A percentile compares a stretch with the other conserved stretches of the same genome.
Evolutionary conservation across 306 rosid genomes (phyloP).

Genomic region (Ceratonia siliqua): DNA sequence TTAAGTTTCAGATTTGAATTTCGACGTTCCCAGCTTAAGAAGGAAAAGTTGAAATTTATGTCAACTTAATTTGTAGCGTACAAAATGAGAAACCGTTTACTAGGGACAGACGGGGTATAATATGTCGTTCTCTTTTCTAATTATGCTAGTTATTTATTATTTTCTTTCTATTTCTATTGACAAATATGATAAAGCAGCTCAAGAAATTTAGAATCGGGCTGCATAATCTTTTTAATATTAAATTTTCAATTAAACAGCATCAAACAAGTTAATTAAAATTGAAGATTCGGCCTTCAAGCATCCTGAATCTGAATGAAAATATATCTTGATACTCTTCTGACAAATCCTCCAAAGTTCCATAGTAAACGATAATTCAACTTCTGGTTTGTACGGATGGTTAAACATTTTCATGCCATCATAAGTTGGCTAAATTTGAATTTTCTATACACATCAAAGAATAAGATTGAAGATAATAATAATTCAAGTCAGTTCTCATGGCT

Average conservation of each 20-base stretch:
- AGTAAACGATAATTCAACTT: not conserved
- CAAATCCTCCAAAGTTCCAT: not conserved
- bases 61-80: not conserved
- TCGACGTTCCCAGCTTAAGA: not conserved
- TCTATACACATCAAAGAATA: constrained; percentile 35
- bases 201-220: not conserved
- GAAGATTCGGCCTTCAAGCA: not conserved
- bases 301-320: not conserved
- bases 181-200: not conserved
- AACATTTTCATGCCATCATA: not conserved
- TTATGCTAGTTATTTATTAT: not conserved
- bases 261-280: not conserved
- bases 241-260: not conserved
- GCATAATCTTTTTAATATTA: not conserved
- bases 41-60: not conserved
- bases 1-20: not conserved
- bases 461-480: constrained; percentile 19
- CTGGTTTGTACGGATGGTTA: not conserved
- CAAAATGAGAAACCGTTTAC: too few species aligned
- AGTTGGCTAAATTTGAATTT: constrained; percentile 11
- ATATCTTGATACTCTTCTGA: not conserved
- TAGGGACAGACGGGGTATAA: too few species aligned
- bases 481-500: not conserved
- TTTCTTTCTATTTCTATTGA: too few species aligned
- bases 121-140: not conserved